Conservation (phyloP, 2,329 filamentous ascomycete species). For the Calonectria montana region DNA sequence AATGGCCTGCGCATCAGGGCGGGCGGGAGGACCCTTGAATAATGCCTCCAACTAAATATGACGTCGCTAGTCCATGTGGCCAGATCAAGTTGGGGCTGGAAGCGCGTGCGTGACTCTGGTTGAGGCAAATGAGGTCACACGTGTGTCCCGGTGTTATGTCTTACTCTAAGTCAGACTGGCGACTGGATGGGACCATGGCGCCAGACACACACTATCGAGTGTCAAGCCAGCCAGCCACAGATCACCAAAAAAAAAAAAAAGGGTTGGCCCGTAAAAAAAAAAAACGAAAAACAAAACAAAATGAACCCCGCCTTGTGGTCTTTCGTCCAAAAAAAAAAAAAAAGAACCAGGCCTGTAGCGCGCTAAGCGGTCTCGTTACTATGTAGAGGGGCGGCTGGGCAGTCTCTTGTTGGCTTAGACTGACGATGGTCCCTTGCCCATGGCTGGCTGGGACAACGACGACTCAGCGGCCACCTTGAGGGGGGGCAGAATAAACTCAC, state of each 20-base stretch:
- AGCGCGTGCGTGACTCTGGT: not conserved
- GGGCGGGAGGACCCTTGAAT: not conserved
- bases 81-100: not conserved
- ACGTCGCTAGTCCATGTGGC: conserved; percentile 1
- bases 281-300: not conserved
- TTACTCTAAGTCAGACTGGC: conserved; percentile 4
- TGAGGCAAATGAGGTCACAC: not conserved
- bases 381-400: not conserved
- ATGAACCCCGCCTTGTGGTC: not conserved
- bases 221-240: not conserved
- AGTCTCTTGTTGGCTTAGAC: not conserved
- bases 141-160: not conserved
- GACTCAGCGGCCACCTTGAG: not conserved
- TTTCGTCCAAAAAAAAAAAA: not conserved
- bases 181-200: not conserved
- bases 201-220: not conserved
- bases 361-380: not conserved
- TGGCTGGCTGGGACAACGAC: not conserved
- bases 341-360: not conserved
- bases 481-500: not conserved
- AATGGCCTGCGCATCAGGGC: conserved; percentile 3
- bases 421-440: not conserved
- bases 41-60: not conserved
- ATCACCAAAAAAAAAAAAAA: not conserved
- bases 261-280: not conserved